Evolutionary conservation across 1,139 yeast genomes (phyloP).

Genomic region (Eremothecium coryli): DNA sequence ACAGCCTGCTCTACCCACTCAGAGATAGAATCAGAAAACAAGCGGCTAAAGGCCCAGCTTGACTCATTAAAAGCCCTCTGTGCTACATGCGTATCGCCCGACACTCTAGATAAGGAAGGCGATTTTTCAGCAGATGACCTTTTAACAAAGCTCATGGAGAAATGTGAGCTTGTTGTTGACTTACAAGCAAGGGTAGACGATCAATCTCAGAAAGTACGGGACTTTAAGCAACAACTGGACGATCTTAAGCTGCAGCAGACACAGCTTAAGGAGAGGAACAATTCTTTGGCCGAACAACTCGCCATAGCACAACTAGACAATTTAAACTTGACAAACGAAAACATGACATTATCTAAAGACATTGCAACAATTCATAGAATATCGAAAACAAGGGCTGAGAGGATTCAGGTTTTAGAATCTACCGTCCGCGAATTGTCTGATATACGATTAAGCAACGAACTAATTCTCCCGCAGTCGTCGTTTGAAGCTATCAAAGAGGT

Average conservation of each 20-base stretch:
- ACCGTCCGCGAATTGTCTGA: conserved; percentile 1
- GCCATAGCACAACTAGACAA: conserved; percentile 7
- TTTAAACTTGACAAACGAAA: conserved; percentile 4
- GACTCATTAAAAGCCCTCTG: conserved; percentile 31
- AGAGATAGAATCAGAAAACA: conserved; percentile 39
- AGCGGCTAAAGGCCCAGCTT: conserved; percentile 38
- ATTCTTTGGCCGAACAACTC: conserved; percentile 17
- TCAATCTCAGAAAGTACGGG: conserved; percentile 11
- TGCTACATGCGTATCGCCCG: background rate
- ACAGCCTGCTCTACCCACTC: conserved; percentile 18
- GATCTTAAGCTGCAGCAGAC: conserved; percentile 11
- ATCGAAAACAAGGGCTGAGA: conserved; percentile 4
- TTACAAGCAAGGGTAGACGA: conserved; percentile 18
- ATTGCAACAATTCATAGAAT: conserved; percentile 5
- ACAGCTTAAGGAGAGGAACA: conserved; percentile 17
- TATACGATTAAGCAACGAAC: background rate
- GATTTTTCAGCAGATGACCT: conserved; percentile 8
- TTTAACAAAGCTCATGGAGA: conserved; percentile 16
- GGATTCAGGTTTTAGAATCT: conserved; percentile 1
- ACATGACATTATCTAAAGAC: conserved; percentile 6
- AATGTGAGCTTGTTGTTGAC: conserved; percentile 20
- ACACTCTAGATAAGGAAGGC: background rate
- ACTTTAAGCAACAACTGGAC: conserved; percentile 10
- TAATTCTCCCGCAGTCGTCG: conserved; percentile 1
- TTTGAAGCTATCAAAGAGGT: conserved; percentile 5